phyloP scores from a whole-genome alignment of 768 basidiomycete species.

The Phlegmacium glaucopus region DNA sequence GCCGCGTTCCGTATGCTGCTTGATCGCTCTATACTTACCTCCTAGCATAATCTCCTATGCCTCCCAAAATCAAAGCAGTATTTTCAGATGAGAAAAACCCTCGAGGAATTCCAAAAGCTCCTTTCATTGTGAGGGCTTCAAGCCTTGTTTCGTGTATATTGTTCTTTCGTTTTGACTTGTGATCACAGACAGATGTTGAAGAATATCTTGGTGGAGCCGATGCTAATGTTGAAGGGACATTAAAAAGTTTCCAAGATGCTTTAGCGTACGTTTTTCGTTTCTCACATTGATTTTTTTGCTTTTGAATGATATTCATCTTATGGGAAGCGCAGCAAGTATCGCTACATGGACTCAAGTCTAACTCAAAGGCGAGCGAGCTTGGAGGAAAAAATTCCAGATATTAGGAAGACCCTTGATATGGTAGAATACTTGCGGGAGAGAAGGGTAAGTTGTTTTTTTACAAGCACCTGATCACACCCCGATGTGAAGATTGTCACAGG shows the following conservation, averaged over 20 bases:
- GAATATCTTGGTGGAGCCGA: conserved; percentile 80
- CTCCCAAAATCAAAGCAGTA: conserved; percentile 24
- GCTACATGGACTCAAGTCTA: conserved; percentile 92
- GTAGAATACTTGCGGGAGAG: conserved; percentile 76
- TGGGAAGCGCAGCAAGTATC: conserved; percentile 83
- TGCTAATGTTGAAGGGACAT: conserved; percentile 70
- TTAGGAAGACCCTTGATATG: conserved; percentile 88
- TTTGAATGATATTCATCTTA: conserved; percentile 20
- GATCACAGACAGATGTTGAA: conserved; percentile 74
- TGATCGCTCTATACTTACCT: background rate
- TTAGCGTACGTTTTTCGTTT: conserved; percentile 66
- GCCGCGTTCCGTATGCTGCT: conserved; percentile 19
- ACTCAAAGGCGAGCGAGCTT: conserved; percentile 73
- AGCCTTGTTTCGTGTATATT: background rate
- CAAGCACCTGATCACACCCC: background rate
- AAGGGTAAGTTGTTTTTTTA: conserved; percentile 45
- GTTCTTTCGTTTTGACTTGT: conserved; percentile 1
- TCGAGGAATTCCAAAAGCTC: conserved; percentile 91
- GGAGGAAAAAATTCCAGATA: conserved; percentile 95
- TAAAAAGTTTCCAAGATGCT: conserved; percentile 87
- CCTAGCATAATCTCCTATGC: conserved; percentile 13
- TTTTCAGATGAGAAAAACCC: conserved; percentile 65
- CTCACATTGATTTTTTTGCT: conserved; percentile 6
- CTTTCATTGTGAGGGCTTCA: conserved; percentile 71
- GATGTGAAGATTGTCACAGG: conserved; percentile 35